Conservation (phyloP, 306 rosid species). For the Cicer pinnatifidum region DNA sequence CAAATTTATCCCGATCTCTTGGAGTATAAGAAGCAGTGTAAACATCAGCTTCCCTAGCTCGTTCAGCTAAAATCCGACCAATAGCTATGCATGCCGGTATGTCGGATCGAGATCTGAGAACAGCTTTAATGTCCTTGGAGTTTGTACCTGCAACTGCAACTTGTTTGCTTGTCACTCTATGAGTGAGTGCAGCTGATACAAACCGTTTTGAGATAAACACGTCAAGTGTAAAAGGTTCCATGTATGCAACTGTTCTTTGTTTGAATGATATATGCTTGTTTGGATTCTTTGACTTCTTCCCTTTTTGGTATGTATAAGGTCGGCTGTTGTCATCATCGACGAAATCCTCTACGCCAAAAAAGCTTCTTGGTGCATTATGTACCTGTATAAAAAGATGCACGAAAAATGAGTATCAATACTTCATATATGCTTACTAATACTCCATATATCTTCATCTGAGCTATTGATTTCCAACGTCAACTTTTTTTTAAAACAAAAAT, state of each 20-base stretch:
- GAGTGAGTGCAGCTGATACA: slow-evolving; percentile 91
- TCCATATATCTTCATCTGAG: slow-evolving; percentile 3
- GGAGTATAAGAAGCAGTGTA: slow-evolving; percentile 85
- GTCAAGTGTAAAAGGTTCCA: slow-evolving; percentile 94
- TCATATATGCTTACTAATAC: not conserved
- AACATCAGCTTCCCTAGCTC: slow-evolving; percentile 95
- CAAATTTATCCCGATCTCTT: slow-evolving; percentile 89
- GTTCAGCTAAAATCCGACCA: slow-evolving; percentile 77
- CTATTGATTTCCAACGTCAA: slow-evolving; percentile 1
- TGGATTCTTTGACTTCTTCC: slow-evolving; percentile 87
- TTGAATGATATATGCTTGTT: slow-evolving; percentile 81
- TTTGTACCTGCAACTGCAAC: slow-evolving; percentile 98
- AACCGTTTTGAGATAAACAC: slow-evolving; percentile 93
- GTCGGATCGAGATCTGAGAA: slow-evolving; percentile 79
- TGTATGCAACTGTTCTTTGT: slow-evolving; percentile 84
- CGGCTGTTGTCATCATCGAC: slow-evolving; percentile 82
- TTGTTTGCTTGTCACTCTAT: slow-evolving; percentile 86
- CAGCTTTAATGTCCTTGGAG: slow-evolving; percentile 94
- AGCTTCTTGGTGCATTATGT: slow-evolving; percentile 78
- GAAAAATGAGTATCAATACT: not conserved
- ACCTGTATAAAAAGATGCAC: slow-evolving; percentile 51
- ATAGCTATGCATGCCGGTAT: slow-evolving; percentile 90
- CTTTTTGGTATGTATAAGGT: slow-evolving; percentile 88
- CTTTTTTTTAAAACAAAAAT: not conserved
- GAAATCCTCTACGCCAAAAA: slow-evolving; percentile 93